These are phyloP conservation scores for Mycena venus DNA, from an alignment of 768 basidiomycete genomes.

Conservation along the genomic window DNA sequence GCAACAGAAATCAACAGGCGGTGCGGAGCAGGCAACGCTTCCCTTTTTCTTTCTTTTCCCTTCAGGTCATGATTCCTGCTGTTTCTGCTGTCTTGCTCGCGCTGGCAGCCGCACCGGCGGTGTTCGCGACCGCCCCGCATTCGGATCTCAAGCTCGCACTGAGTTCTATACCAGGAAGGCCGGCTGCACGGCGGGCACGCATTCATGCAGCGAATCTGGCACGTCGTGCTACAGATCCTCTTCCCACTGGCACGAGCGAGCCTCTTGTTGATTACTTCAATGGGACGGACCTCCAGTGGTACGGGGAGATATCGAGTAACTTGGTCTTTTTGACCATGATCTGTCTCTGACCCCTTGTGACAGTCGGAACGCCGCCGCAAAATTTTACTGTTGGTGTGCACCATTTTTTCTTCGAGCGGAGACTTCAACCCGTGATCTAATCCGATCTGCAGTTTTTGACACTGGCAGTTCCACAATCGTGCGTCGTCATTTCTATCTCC, in stretches of 20 bases:
- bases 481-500: background rate
- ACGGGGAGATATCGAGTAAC: constrained; percentile 25
- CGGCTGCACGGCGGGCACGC: background rate
- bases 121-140: background rate
- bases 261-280: constrained; percentile 36
- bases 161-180: background rate
- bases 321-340: background rate
- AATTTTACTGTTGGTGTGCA: constrained; percentile 33
- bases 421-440: background rate
- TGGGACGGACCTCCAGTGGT: constrained; percentile 39
- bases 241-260: background rate
- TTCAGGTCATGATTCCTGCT: background rate
- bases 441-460: background rate
- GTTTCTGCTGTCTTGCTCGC: background rate
- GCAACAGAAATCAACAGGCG: too few species aligned
- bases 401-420: too few species aligned
- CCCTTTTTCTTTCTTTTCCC: background rate
- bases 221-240: background rate
- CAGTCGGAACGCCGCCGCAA: constrained; percentile 39
- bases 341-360: background rate
- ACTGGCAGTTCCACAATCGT: constrained; percentile 15
- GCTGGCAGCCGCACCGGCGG: background rate
- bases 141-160: background rate
- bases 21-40: too few species aligned
- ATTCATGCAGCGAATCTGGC: background rate